These are phyloP conservation scores for Saccharomycopsis capsularis DNA, from an alignment of 805 yeast genomes.

Conservation along the genomic window DNA sequence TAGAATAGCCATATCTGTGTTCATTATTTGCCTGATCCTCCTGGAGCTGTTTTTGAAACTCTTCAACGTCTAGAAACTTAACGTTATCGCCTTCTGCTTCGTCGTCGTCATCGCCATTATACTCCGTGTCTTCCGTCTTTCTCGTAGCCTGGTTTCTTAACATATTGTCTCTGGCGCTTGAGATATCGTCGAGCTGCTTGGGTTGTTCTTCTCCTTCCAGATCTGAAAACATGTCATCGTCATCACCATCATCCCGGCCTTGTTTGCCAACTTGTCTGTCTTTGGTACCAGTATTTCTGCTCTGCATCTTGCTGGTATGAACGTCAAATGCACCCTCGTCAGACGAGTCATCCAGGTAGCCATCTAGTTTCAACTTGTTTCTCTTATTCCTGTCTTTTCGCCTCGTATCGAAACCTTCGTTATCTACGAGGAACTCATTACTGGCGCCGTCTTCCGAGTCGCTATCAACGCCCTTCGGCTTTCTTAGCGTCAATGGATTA, in stretches of 20 bases:
- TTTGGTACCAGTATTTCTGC: background rate
- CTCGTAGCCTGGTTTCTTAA: too few species aligned
- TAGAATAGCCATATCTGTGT: too few species aligned
- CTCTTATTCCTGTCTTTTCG: background rate
- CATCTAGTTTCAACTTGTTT: background rate
- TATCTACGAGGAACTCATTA: conserved; percentile 10
- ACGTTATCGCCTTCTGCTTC: conserved; percentile 3
- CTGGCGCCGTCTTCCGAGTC: background rate
- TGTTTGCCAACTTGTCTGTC: background rate
- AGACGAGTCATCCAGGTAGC: conserved; percentile 10
- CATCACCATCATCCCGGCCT: background rate
- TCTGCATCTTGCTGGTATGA: background rate
- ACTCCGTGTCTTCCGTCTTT: too few species aligned
- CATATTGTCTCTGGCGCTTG: too few species aligned
- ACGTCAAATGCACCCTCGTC: conserved; percentile 10
- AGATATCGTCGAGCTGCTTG: too few species aligned
- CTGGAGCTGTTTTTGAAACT: conserved; percentile 11
- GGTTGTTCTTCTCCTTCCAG: conserved; percentile 16
- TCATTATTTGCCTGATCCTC: conserved; percentile 6
- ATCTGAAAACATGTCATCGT: conserved; percentile 19
- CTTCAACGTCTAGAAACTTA: conserved; percentile 9
- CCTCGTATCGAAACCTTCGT: conserved; percentile 13
- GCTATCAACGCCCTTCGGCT: background rate
- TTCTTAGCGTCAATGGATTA: conserved; percentile 5
- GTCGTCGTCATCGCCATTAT: background rate